Percentiles rank a stretch among this genome's conserved stretches.
Conservation (phyloP, 1,284 basidiomycete genomes). For the Microbotryomycetes sp. region DNA sequence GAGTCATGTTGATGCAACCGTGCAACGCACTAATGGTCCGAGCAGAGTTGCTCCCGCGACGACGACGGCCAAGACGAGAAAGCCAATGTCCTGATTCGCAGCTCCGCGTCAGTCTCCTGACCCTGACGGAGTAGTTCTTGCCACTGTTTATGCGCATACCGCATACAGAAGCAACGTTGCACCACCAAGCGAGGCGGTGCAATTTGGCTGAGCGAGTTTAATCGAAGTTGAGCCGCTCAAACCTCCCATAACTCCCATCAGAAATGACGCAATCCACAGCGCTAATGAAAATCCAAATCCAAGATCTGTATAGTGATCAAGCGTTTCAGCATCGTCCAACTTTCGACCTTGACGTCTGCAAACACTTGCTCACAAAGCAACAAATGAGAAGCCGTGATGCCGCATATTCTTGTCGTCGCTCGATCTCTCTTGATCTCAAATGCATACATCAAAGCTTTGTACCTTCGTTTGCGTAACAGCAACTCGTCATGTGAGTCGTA, state of each 20-base stretch:
- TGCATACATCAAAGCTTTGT: background rate
- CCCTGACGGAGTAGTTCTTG: conserved; percentile 5
- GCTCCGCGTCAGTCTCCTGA: background rate
- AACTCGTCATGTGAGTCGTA: background rate
- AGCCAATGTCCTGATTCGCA: conserved; percentile 1
- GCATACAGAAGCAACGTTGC: background rate
- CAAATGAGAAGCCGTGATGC: conserved; percentile 2
- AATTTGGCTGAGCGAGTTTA: conserved; percentile 16
- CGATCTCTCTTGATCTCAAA: background rate
- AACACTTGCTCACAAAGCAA: conserved; percentile 5
- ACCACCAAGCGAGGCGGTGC: conserved; percentile 10
- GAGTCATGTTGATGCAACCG: background rate
- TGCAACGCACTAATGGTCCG: conserved; percentile 3
- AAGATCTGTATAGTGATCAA: background rate
- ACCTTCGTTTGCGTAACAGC: background rate
- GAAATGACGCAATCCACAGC: conserved; percentile 8
- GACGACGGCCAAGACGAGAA: background rate
- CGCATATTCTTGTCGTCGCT: background rate
- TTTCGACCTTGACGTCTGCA: background rate
- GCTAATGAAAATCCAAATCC: conserved; percentile 1
- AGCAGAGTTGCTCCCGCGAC: conserved; percentile 7
- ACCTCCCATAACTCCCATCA: conserved; percentile 8
- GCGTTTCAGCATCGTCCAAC: background rate
- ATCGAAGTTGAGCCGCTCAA: conserved; percentile 3
- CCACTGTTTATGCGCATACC: background rate